Evolutionary conservation across 2,329 filamentous ascomycete species (phyloP).

Genomic region (Paraconiothyrium sp.): DNA sequence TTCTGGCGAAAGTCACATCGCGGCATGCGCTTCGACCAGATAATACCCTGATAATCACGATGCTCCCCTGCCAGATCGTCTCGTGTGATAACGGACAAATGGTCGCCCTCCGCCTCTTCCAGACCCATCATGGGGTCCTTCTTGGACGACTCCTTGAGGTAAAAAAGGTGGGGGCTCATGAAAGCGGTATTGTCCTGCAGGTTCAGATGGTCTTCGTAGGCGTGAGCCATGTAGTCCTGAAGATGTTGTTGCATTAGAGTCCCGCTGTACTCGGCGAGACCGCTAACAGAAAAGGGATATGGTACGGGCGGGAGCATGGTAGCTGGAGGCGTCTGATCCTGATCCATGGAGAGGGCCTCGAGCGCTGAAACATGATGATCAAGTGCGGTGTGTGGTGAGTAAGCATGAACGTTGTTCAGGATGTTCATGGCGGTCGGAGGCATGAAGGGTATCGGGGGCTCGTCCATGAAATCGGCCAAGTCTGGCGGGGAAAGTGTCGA

Average conservation of each 20-base stretch:
- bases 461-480: slow-evolving; percentile 1
- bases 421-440: not conserved
- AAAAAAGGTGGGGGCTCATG: slow-evolving; percentile 24
- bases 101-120: slow-evolving; percentile 6
- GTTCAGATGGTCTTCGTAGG: slow-evolving; percentile 40
- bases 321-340: slow-evolving; percentile 6
- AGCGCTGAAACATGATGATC: slow-evolving; percentile 23
- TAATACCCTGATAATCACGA: slow-evolving; percentile 51
- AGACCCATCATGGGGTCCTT: not conserved
- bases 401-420: not conserved
- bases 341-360: slow-evolving; percentile 26
- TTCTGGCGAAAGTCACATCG: slow-evolving; percentile 36
- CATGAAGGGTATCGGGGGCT: not conserved
- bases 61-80: slow-evolving; percentile 46
- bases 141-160: not conserved
- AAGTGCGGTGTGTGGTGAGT: slow-evolving; percentile 15
- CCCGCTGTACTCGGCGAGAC: not conserved
- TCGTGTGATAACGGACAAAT: slow-evolving; percentile 31
- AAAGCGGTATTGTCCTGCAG: slow-evolving; percentile 43
- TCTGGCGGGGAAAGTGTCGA: not conserved
- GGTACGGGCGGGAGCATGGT: slow-evolving; percentile 1
- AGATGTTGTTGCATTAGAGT: slow-evolving; percentile 29
- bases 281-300: slow-evolving; percentile 4
- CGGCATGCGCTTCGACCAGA: slow-evolving; percentile 46
- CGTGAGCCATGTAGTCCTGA: slow-evolving; percentile 34